Evolutionary conservation across 2,329 filamentous ascomycete genomes (phyloP), one percentile per base, ranked within the genome.

Genomic region (Annulohypoxylon truncatum): DNA sequence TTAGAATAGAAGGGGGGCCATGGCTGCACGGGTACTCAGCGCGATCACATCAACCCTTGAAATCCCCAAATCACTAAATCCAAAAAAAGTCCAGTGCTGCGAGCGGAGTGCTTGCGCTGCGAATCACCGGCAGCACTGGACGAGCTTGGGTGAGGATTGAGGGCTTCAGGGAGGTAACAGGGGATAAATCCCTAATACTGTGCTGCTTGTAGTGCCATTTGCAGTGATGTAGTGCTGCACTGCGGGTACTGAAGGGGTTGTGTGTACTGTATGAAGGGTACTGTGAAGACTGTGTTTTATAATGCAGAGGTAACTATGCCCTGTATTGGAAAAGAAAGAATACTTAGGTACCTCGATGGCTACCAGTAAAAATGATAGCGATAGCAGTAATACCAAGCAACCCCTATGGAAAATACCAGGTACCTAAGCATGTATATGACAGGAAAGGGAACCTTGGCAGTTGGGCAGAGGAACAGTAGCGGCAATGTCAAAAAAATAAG

Each of bases 301-400:
- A 40, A 29, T 38, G 28, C 42, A 18, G 31, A 9, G 15, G 13
- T 28, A 20, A 47, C 20, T 40, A 31, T 31, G 44, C 22, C 29
- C 44, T 29, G 28, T 50, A 48, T 12, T 26, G 15, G 20, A 9
- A 12, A 48, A 31, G 26, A 44, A 44, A 20, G 29, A 35, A 24
- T 42, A 3, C 29, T 5, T 29, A 35, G 15, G 40, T 42, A 42
- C 10, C 22, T 24, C 13, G 20, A 28, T 3, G 28, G 35, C 9
- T 26, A 52, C n/a, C n/a, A n/a, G n/a, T 2, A 18, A 51, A 24
- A 66, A 53, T 29, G 53, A 64, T 67, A 62, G 35, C 46, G 35
- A 54, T 53, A 64, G 20, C 38, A 55, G 24, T 6, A 28, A n/a
- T 29, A 38, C 13, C 46, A 40, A 22, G 20, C 6, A 18, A 44